These are phyloP conservation scores for Lactifluus subvellereus DNA, from an alignment of 768 basidiomycete genomes.

Conservation along the genomic window DNA sequence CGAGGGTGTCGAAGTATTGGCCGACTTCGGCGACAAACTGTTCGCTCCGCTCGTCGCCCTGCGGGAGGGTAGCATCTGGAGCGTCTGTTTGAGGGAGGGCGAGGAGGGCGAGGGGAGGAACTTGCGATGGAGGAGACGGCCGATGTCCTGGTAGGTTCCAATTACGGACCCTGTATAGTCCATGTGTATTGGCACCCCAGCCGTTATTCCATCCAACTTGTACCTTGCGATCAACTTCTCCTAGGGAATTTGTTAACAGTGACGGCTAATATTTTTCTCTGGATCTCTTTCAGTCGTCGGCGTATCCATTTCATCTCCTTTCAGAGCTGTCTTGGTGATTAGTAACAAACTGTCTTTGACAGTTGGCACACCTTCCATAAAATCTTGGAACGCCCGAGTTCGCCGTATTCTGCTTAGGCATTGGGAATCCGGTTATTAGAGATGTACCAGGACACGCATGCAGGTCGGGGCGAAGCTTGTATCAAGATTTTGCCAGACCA, in stretches of 20 bases:
- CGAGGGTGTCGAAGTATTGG: constrained; percentile 79
- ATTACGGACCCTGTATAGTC: neutral
- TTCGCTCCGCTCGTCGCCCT: constrained; percentile 78
- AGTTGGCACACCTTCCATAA: too few relatives aligned
- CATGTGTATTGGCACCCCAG: neutral
- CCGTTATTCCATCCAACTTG: neutral
- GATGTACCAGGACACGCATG: neutral
- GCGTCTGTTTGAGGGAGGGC: constrained; percentile 79
- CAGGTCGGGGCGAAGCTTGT: neutral
- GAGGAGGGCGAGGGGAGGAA: constrained; percentile 70
- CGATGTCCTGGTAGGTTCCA: constrained; percentile 55
- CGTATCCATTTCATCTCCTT: neutral
- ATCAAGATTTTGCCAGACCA: neutral
- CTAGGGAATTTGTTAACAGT: neutral
- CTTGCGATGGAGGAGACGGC: constrained; percentile 71
- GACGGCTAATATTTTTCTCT: neutral
- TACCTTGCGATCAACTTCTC: neutral
- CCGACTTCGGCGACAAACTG: constrained; percentile 81
- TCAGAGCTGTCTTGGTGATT: neutral
- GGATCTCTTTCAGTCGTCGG: neutral
- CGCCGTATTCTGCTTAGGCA: neutral
- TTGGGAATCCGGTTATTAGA: neutral
- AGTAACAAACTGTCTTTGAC: too few relatives aligned
- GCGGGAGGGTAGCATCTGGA: constrained; percentile 60
- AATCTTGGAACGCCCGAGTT: neutral